Evolutionary conservation across 768 basidiomycete species (phyloP).

Genomic region (Pulveroboletus sp.): DNA sequence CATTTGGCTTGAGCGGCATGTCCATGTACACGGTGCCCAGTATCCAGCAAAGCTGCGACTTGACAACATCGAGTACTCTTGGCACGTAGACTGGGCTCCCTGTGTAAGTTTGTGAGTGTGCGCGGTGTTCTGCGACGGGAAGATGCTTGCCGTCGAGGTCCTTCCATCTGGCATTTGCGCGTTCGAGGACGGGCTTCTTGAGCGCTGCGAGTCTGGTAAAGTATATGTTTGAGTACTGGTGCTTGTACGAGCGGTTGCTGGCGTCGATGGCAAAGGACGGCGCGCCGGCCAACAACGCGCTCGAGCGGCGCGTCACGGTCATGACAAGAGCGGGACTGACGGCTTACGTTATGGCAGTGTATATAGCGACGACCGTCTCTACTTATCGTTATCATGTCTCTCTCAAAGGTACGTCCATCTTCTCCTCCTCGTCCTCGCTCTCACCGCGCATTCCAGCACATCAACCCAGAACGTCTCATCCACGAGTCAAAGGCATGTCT

Average conservation of each 20-base stretch:
- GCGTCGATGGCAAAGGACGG: conserved; percentile 44
- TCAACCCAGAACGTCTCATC: conserved; percentile 68
- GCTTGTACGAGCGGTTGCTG: conserved; percentile 52
- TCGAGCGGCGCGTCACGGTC: conserved; percentile 22
- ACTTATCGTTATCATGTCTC: conserved; percentile 42
- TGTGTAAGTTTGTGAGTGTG: conserved; percentile 28
- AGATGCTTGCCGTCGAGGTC: conserved; percentile 37
- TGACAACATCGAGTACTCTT: conserved; percentile 83
- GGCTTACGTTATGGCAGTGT: background rate
- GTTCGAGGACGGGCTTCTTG: conserved; percentile 43
- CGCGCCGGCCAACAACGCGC: conserved; percentile 25
- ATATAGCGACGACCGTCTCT: conserved; percentile 9
- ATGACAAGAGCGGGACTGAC: no score
- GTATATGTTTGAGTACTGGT: conserved; percentile 76
- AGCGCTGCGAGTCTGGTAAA: conserved; percentile 56
- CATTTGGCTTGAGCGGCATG: conserved; percentile 98
- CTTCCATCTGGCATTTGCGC: conserved; percentile 52
- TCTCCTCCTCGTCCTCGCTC: background rate
- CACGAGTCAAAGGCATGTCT: conserved; percentile 40
- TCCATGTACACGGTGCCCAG: conserved; percentile 98
- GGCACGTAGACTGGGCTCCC: conserved; percentile 71
- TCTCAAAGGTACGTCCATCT: conserved; percentile 48
- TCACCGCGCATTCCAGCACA: conserved; percentile 41
- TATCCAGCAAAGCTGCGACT: conserved; percentile 84
- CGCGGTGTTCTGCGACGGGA: background rate